Evolutionary conservation across 352 stramenopile species (phyloP), one percentile per base, ranked within the genome.

Genomic region (Phytophthora rubi): DNA sequence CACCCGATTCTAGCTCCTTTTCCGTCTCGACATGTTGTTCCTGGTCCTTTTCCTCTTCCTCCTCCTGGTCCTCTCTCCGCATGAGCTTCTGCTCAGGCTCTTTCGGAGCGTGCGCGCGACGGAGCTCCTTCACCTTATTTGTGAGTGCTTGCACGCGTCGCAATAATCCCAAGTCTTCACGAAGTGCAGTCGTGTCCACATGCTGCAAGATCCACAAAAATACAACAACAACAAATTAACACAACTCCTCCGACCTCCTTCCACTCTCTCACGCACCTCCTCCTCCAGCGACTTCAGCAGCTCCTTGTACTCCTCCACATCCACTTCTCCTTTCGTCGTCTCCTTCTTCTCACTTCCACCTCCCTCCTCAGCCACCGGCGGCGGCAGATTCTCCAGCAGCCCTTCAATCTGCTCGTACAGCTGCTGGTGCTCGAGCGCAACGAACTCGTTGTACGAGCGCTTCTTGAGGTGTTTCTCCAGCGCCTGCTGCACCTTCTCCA

Each of bases 331-430:
- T 16, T 68, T 47, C 39, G 39, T 42, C 59, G 59, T 68, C 62
- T 33, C 64, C 53, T 59, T 48, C 26, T 64, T 45, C 23, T 68
- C 53, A 6, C 39, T 4, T 12, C 21, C 21, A 26, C 42, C 49
- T 21, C 33, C 16, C 18, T 54, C 33, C 30, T 60, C 42, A 6
- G 37, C 48, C 3, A 51, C 21, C 26, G 77, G 69, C 18, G 77
- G 69, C 18, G 75, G 71, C 23, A 82, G 68, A 62, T 86, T 86
- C 32, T 86, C 77, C 48, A 89, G 37, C 9, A 92, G 61, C 12
- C 77, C 79, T 74, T 86, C 81, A 51, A 93, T 79, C 45, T 93
- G 80, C 52, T 91, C 85, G 55, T 78, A 91, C 35, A 93, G 53
- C 48, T 90, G 85, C 72, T 93, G 81, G 61, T 90, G 81, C 57